Evolutionary conservation across 805 yeast species (phyloP), one percentile per base, ranked within the genome.

Genomic region (Nakazawaea laoshanensis): DNA sequence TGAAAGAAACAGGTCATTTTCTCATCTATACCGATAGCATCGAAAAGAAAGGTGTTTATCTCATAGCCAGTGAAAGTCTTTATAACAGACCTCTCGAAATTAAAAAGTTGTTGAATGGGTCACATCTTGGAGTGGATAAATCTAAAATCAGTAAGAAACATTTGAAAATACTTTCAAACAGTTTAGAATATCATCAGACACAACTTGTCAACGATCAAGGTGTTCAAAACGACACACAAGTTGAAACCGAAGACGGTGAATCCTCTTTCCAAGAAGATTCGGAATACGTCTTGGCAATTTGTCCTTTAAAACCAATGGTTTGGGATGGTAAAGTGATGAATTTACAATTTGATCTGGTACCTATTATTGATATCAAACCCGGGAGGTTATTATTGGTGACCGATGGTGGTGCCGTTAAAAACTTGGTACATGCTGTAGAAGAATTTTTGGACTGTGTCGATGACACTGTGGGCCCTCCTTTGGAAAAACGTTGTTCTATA

Each of bases 241-340:
- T 54, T n/a, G 40, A 35, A 19, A 12, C 15, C 15, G 28, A 25
- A 11, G 58, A 56, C n/a, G 47, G 42, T 22, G 47, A 45, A 31
- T 48, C 38, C 24, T 50, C 41, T 3, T 15, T 17, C 32, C 30
- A 35, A 40, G 57, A 44, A 41, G 63, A 50, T 39, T 44, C 48
- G 18, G 83, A 86, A 0, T 85, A 83, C 42, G 68, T 85, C 10
- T 46, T 87, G 18, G 79, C 85, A 0, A 55, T 88, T 4, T 77
- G 84, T 45, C 87, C 95, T 1, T 67, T 78, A 3, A 84, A 84
- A 46, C 94, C 96, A 0, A 69, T 88, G 55, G 74, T 83, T 30
- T 89, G 97, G 97, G 87, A 82, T 40, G 96, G 96, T 4, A 67
- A 72, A 12, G 76, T 81, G 41, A 66, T 77, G 24, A 69, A 75